phyloP scores from a whole-genome alignment of 176 grass and related monocot genomes.

The Cenchrus fungigraminus region DNA sequence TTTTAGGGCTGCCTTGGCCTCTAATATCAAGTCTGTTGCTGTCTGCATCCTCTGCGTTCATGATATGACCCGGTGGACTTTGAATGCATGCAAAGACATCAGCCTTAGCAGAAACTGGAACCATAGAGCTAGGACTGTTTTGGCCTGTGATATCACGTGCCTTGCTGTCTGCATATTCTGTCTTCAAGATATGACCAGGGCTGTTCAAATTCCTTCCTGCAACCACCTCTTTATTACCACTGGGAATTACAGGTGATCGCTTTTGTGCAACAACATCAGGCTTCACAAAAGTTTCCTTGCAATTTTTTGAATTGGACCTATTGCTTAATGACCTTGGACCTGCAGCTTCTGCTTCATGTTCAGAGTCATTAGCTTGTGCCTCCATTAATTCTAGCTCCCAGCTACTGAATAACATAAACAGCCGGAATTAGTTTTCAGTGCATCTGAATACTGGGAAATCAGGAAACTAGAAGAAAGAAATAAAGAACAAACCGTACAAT shows the following conservation, averaged over 20 bases:
- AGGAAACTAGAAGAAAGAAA: constrained; percentile 17
- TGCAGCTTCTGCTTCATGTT: constrained; percentile 61
- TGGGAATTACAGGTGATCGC: background rate
- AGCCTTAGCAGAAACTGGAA: constrained; percentile 7
- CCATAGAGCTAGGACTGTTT: constrained; percentile 17
- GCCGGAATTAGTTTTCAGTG: background rate
- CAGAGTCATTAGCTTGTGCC: constrained; percentile 74
- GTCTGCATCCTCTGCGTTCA: background rate
- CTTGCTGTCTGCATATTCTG: background rate
- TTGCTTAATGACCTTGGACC: constrained; percentile 29
- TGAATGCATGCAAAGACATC: constrained; percentile 17
- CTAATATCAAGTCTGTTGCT: background rate
- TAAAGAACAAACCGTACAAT: constrained; percentile 8
- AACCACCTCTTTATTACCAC: constrained; percentile 8
- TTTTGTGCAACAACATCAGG: constrained; percentile 17
- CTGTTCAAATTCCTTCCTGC: constrained; percentile 20
- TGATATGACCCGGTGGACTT: constrained; percentile 25
- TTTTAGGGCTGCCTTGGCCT: constrained; percentile 20
- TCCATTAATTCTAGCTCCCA: constrained; percentile 91
- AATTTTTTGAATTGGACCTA: constrained; percentile 15
- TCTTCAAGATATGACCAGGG: constrained; percentile 11
- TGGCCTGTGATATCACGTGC: background rate
- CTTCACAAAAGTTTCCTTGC: constrained; percentile 9
- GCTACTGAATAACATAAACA: constrained; percentile 64
- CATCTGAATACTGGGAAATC: constrained; percentile 15